Conservation (phyloP, 2,329 filamentous ascomycete species). For the Capronia americana region DNA sequence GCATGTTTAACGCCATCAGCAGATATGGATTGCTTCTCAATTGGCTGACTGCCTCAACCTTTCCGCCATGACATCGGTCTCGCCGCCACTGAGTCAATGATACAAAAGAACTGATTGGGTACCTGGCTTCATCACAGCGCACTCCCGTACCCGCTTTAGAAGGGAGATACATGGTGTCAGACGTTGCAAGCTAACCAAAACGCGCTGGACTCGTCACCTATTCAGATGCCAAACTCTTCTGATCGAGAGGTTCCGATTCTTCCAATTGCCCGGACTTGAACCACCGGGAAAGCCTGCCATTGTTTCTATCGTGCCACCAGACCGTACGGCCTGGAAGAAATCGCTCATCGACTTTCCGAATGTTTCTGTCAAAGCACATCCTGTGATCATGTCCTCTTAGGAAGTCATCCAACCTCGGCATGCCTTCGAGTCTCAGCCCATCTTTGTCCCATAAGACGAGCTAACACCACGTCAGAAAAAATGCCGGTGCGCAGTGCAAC, state of each 20-base stretch:
- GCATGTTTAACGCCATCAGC: background rate
- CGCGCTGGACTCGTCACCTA: background rate
- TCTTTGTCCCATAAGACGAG: slow-evolving; percentile 2
- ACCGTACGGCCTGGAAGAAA: background rate
- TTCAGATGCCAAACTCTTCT: background rate
- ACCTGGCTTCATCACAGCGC: background rate
- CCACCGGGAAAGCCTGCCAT: background rate
- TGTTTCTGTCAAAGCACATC: background rate
- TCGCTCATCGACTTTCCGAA: background rate
- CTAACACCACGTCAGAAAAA: background rate
- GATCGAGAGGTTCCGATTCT: background rate
- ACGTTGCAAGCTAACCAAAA: background rate
- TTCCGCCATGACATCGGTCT: background rate
- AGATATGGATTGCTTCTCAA: background rate
- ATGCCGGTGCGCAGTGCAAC: background rate
- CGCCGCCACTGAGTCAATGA: background rate
- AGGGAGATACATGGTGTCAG: background rate
- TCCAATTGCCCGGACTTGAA: background rate
- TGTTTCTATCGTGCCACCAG: background rate
- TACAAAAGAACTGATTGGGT: background rate
- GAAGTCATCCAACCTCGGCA: background rate
- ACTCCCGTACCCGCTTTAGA: background rate
- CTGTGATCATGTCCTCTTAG: background rate
- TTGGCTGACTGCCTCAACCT: background rate
- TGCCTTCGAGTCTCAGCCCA: background rate